phyloP scores from a whole-genome alignment of 2,329 filamentous ascomycete genomes.

The Stagonosporopsis rhizophila region DNA sequence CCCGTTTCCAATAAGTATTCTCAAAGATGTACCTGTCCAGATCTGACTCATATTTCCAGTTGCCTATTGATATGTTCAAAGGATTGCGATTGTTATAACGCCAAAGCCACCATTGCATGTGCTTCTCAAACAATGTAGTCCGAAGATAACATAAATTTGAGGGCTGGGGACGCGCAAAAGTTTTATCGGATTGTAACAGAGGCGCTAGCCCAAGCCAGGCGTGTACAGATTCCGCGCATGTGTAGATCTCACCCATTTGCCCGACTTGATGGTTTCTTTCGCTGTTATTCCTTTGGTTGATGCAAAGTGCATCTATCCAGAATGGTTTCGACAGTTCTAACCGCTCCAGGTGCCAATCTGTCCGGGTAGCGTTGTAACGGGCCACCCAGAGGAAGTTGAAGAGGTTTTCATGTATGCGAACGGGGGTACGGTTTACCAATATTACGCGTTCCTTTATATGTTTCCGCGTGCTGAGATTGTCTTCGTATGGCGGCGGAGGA shows the following conservation, averaged over 20 bases:
- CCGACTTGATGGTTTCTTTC: slow-evolving; percentile 1
- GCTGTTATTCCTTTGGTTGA: background rate
- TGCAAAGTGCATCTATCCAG: slow-evolving; percentile 2
- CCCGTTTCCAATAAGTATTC: background rate
- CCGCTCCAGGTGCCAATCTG: background rate
- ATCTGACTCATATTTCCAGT: background rate
- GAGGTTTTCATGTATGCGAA: background rate
- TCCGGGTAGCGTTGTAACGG: background rate
- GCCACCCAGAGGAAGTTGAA: background rate
- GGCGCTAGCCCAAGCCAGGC: background rate
- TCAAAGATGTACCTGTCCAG: background rate
- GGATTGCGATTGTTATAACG: too few species aligned
- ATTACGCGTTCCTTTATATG: background rate
- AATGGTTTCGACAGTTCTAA: background rate
- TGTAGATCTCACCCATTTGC: background rate
- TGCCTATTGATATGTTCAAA: too few species aligned
- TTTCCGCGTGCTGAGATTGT: too few species aligned
- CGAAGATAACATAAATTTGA: background rate
- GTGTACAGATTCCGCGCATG: background rate
- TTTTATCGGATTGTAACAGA: background rate
- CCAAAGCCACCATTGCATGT: too few species aligned
- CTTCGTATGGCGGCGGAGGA: background rate
- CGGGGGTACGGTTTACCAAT: background rate
- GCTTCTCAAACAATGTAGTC: background rate
- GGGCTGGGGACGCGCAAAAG: too few species aligned